These are phyloP conservation scores for Podochytrium sp. DNA, from an alignment of 192 early-diverging fungal species.

Conservation along the genomic window DNA sequence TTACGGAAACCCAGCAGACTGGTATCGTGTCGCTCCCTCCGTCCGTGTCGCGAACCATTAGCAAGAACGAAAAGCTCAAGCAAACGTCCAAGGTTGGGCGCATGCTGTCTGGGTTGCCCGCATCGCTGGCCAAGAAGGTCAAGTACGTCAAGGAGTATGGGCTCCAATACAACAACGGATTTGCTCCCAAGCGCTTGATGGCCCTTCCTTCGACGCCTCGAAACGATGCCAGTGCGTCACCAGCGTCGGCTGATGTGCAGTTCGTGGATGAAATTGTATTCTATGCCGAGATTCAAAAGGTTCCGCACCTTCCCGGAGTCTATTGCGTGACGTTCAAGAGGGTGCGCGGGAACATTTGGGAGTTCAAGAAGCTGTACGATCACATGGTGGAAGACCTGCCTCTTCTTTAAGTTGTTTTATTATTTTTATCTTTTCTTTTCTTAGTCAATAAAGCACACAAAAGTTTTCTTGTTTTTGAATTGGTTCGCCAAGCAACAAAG, in stretches of 20 bases:
- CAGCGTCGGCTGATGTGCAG: background rate
- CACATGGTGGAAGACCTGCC: slow-evolving; percentile 22
- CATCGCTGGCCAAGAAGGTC: slow-evolving; percentile 11
- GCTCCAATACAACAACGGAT: slow-evolving; percentile 16
- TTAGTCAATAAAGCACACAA: too few relatives aligned
- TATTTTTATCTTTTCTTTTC: background rate
- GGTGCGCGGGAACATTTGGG: slow-evolving; percentile 33
- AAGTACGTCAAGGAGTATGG: slow-evolving; percentile 29
- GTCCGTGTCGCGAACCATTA: slow-evolving; percentile 4
- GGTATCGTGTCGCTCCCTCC: slow-evolving; percentile 4
- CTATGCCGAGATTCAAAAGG: slow-evolving; percentile 84
- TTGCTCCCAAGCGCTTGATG: background rate
- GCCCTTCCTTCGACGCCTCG: background rate
- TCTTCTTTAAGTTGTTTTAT: background rate
- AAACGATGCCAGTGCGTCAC: background rate
- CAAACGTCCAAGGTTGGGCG: slow-evolving; percentile 11
- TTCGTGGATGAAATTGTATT: slow-evolving; percentile 74
- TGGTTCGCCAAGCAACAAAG: background rate
- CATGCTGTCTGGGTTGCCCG: slow-evolving; percentile 13
- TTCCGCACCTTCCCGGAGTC: slow-evolving; percentile 77
- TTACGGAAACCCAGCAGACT: background rate
- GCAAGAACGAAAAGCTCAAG: slow-evolving; percentile 20
- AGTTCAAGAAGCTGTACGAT: slow-evolving; percentile 36
- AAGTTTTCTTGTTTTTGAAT: background rate
- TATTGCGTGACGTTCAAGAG: slow-evolving; percentile 37